Conservation (phyloP, 192 early-diverging fungal genomes). For the Podila verticillata region DNA sequence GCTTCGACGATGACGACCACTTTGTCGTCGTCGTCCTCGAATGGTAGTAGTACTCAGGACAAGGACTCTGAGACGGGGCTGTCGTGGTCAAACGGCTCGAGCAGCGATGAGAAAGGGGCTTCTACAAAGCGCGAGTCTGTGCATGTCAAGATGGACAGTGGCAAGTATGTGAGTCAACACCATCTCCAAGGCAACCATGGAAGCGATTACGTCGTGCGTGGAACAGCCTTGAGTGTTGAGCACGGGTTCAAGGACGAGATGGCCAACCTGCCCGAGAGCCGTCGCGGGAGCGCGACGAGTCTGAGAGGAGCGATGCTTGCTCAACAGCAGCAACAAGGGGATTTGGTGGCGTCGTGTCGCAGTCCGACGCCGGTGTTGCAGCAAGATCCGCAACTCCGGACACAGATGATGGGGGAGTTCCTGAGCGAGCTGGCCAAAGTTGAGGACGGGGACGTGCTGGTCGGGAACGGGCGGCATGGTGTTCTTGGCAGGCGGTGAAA, state of each 20-base stretch:
- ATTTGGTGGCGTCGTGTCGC: slow-evolving; percentile 11
- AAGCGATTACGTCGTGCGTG: background rate
- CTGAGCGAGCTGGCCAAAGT: slow-evolving; percentile 37
- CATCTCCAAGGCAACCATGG: background rate
- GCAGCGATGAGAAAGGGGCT: background rate
- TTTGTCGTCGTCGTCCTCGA: background rate
- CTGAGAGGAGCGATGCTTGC: slow-evolving; percentile 2
- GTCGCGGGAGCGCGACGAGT: slow-evolving; percentile 34
- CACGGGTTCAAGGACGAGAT: background rate
- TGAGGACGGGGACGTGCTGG: slow-evolving; percentile 37
- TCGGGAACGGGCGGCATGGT: slow-evolving; percentile 33
- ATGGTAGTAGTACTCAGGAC: background rate
- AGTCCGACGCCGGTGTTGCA: background rate
- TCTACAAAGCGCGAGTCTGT: background rate
- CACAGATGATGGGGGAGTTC: slow-evolving; percentile 36
- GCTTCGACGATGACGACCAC: background rate
- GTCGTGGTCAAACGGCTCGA: background rate
- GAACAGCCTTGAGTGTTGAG: background rate
- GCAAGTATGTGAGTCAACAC: slow-evolving; percentile 24
- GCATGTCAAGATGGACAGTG: slow-evolving; percentile 40
- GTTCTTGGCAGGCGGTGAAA: slow-evolving; percentile 20
- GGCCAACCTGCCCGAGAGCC: slow-evolving; percentile 5
- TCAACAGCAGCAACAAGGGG: slow-evolving; percentile 8
- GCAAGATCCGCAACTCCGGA: slow-evolving; percentile 7
- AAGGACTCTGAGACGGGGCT: background rate